phyloP scores from a whole-genome alignment of 768 basidiomycete genomes.

The Boletus sp. region DNA sequence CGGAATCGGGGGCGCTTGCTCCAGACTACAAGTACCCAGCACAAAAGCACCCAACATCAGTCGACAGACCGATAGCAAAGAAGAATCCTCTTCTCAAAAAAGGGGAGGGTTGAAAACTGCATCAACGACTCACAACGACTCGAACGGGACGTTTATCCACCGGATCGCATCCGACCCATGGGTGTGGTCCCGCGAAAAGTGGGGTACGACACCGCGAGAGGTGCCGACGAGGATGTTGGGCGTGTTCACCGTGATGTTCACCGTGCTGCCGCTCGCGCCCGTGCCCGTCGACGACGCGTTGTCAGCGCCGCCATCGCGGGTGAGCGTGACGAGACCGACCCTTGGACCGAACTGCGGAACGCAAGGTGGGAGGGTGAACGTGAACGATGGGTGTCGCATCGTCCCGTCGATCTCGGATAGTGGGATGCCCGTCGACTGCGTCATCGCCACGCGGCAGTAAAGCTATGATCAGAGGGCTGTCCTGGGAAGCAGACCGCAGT shows the following conservation, averaged over 20 bases:
- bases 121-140: slow-evolving; percentile 66
- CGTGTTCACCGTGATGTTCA: slow-evolving; percentile 46
- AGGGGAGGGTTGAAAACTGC: background rate
- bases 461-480: background rate
- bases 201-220: slow-evolving; percentile 71
- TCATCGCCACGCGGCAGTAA: slow-evolving; percentile 5
- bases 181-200: slow-evolving; percentile 65
- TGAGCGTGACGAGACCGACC: slow-evolving; percentile 20
- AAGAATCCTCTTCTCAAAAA: no score
- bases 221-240: slow-evolving; percentile 62
- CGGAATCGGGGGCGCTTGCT: slow-evolving; percentile 63
- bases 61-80: background rate
- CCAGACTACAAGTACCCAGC: slow-evolving; percentile 44
- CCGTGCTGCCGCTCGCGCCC: background rate
- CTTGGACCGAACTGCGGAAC: slow-evolving; percentile 26
- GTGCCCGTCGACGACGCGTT: background rate
- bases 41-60: background rate
- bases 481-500: no score
- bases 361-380: slow-evolving; percentile 11
- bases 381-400: slow-evolving; percentile 13
- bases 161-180: slow-evolving; percentile 44
- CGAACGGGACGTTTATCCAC: slow-evolving; percentile 73
- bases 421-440: background rate
- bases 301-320: slow-evolving; percentile 2
- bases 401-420: background rate